Base-by-base conservation (phyloP, 2,329 filamentous ascomycete genomes). In the Penicillium rolfsii region DNA sequence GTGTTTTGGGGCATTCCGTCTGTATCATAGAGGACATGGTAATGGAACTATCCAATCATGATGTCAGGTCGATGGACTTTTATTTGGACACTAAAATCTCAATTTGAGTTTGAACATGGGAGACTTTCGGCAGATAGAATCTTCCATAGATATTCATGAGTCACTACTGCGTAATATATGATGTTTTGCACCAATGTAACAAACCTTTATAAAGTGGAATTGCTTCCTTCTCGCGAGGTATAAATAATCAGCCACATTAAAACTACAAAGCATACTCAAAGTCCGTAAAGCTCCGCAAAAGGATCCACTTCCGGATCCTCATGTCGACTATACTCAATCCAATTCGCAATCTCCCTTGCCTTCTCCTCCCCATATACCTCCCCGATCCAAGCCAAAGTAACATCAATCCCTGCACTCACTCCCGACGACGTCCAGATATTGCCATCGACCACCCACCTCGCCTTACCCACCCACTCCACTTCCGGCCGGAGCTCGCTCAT, bases 341-440 rank as follows among this genome's bases (percentile, higher is more conserved):
- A 70, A 55, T 81, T 74, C 2, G 85, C 84, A 33, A 87, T 73
- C 0, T 67, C 67, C 26, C 75, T 70, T 1, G 86, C 85, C 14
- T 79, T 71, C 1, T 81, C 80, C 46, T 82, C 78, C 0, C 86
- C 86, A 72, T 82, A 89, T 4, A 84, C 74, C 35, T 80, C 74
- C 38, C 70, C 79, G 19, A 89, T 78, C 74, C 84, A 89, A 1
- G 84, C 86, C 69, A 86, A 79, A 46, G 81, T 84, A 61, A 84
- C 76, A 76, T 89, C 87, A 49, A 87, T 88, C 0, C 87, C 87
- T 1, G 87, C 86, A 55, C 81, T 82, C 5, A 89, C 82, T 0
- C 89, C 88, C 0, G 85, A 87, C 2, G 84, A 85, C 3, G 84
- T 86, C 87, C 88, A 91, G 7, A 89, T 76, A 60, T 89, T 87